These are phyloP conservation scores for Plantago lanceolata DNA, from an alignment of 305 asterid genomes.

Conservation along the genomic window DNA sequence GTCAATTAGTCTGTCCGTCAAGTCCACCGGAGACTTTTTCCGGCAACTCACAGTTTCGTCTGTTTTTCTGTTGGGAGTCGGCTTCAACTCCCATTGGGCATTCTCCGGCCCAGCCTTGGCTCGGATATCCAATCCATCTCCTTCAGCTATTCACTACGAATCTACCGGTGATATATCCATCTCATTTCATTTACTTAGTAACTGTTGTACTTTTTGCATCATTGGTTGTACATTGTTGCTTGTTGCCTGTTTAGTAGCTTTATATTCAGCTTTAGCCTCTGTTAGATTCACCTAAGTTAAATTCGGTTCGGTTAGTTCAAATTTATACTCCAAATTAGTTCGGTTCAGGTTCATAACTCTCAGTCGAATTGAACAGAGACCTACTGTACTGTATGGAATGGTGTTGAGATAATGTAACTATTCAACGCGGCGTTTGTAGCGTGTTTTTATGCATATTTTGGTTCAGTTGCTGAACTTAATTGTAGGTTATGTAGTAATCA, in stretches of 20 bases:
- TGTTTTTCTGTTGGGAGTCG: conserved; percentile 45
- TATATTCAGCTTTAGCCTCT: too few species aligned
- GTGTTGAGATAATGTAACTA: neutral
- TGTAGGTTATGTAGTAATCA: neutral
- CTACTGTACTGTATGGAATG: neutral
- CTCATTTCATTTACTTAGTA: neutral
- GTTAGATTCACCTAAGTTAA: too few species aligned
- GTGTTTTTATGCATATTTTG: neutral
- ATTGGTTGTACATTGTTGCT: neutral
- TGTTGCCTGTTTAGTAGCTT: neutral
- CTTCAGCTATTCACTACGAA: conserved; percentile 25
- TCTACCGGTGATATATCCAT: conserved; percentile 43
- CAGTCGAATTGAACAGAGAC: too few species aligned
- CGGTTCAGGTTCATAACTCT: too few species aligned
- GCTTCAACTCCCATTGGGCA: too few species aligned
- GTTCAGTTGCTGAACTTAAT: neutral
- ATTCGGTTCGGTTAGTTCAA: too few species aligned
- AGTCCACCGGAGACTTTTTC: conserved; percentile 34
- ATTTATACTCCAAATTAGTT: too few species aligned
- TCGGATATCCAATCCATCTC: conserved; percentile 26
- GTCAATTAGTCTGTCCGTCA: too few species aligned
- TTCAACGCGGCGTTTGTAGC: neutral
- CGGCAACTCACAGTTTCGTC: conserved; percentile 51
- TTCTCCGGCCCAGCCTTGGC: too few species aligned
- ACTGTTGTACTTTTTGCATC: neutral